A percentile compares a stretch with the other conserved stretches of the same genome.
Conservation (phyloP, 1,284 basidiomycete genomes). For the Pyrrhoderma lamaoense region DNA sequence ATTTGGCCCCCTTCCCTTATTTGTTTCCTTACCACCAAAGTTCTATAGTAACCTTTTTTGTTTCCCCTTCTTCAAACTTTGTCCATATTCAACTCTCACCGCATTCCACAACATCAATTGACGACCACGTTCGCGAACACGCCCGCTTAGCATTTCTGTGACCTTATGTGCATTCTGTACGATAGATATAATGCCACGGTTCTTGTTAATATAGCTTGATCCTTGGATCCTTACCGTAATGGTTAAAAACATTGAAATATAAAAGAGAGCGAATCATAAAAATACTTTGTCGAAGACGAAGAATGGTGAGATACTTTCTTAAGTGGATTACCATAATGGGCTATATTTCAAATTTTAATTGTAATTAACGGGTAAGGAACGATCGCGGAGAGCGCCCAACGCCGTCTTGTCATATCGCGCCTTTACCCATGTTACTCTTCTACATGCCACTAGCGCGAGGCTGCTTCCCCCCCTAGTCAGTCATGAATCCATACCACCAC, state of each 20-base stretch:
- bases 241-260: too few relatives aligned
- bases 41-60: slow-evolving; percentile 1
- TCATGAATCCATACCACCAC: slow-evolving; percentile 12
- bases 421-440: slow-evolving; percentile 3
- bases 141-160: slow-evolving; percentile 5
- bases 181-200: slow-evolving; percentile 12
- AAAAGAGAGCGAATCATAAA: too few relatives aligned
- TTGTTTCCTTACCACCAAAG: slow-evolving; percentile 2
- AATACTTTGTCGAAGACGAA: too few relatives aligned
- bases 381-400: not conserved
- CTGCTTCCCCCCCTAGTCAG: not conserved
- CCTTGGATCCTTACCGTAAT: not conserved
- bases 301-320: too few relatives aligned
- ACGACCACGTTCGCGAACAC: slow-evolving; percentile 2
- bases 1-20: not conserved
- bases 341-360: not conserved
- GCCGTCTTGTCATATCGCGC: not conserved
- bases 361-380: too few relatives aligned
- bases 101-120: not conserved
- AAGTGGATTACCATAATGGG: not conserved
- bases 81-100: not conserved
- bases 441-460: slow-evolving; percentile 1
- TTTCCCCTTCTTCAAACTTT: slow-evolving; percentile 1
- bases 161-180: slow-evolving; percentile 15
- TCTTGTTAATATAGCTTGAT: not conserved